A percentile compares a stretch with the other conserved stretches of the same genome.
Conservation (phyloP, 78 protist genomes). For the Anaeramoeba ignava region DNA sequence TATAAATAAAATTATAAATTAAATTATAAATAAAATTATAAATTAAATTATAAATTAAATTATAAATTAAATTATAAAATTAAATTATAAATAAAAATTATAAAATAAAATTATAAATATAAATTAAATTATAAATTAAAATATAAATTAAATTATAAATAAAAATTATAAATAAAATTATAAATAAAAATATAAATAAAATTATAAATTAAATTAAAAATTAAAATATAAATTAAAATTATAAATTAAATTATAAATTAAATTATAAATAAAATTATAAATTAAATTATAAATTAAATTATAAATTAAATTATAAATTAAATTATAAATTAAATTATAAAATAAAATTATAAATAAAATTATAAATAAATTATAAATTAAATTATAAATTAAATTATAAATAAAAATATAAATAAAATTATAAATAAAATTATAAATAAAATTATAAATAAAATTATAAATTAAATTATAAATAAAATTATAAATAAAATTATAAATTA, state of each 20-base stretch:
- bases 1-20: not conserved
- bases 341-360: not conserved
- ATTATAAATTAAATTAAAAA: not conserved
- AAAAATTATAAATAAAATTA: not conserved
- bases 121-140: not conserved
- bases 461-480: not conserved
- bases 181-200: not conserved
- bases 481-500: too few relatives aligned
- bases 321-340: not conserved
- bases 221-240: not conserved
- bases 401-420: not conserved
- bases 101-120: not conserved
- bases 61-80: slow-evolving; percentile 1
- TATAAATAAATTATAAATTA: not conserved
- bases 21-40: too few relatives aligned
- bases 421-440: not conserved
- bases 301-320: not conserved
- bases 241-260: not conserved
- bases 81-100: slow-evolving; percentile 5
- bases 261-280: not conserved
- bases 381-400: not conserved
- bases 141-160: not conserved
- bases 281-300: not conserved
- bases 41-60: too few relatives aligned
- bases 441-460: not conserved